Base-by-base conservation (phyloP, 352 stramenopile species). In the Thalassiosira livingstoniorum region DNA sequence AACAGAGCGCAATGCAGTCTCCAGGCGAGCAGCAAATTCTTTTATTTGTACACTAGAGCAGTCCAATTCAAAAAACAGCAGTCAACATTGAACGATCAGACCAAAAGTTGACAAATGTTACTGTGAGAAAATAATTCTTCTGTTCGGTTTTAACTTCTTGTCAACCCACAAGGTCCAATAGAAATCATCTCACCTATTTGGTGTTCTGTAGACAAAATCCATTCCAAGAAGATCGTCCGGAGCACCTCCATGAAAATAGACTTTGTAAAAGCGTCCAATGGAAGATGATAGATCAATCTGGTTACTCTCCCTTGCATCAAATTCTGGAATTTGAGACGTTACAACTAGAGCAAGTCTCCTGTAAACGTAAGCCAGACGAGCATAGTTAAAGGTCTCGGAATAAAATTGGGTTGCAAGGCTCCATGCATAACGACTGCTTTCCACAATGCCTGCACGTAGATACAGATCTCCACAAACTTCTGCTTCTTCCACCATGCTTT, bases 181-280 rank as follows among this genome's bases (percentile, higher is more conserved):
- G n/a, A n/a, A n/a, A n/a, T n/a, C n/a, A n/a, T n/a, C n/a, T n/a
- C n/a, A n/a, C n/a, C n/a, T n/a, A 11, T 69, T 87, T 37, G 80
- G 75, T 42, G 87, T 83, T 61, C 90, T 83, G 66, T 95, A 94
- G 27, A 95, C 85, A 68, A 94, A 95, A 34, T 92, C 91, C 55
- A 72, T 61, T 39, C 91, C 87, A 37, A 92, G 85, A 25, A 95
- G 75, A 64, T 95, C 90, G 76, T 95, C 90, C 35, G 92, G 90
- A 18, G 92, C 92, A n/a, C 88, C 87, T 13, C 92, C 92, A 86
- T 95, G 92, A 75, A 95, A 95, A 78, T 89, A 94, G 35, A 95
- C 90, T 73, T 90, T 85, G 68, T 95, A 95, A 71, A 94, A 95
- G 51, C 90, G 66, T 43, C 92, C 92, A 62, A 94, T 74, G 23